These are phyloP conservation scores for Evansstolkia leycettana DNA, from an alignment of 495 filamentous ascomycete genomes.

Conservation along the genomic window DNA sequence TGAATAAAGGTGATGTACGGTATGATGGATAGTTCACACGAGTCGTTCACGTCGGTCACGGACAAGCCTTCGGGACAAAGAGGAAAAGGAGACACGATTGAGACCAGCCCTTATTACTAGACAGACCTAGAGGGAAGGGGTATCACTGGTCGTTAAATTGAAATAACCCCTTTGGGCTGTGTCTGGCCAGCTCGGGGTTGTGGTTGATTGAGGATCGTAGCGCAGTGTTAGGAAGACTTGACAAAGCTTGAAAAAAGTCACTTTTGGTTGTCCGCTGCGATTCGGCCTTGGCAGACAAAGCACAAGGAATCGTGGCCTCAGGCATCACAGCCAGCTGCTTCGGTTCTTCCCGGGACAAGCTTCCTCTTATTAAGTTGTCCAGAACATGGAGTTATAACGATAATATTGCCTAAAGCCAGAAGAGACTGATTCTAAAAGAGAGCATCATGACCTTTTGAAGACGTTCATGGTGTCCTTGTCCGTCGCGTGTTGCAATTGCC, in stretches of 20 bases:
- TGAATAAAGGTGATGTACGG: slow-evolving; percentile 1
- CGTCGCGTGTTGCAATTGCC: too few relatives aligned
- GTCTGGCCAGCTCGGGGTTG: slow-evolving; percentile 13
- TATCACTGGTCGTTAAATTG: slow-evolving; percentile 9
- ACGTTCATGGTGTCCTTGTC: too few relatives aligned
- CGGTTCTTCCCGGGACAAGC: slow-evolving; percentile 12
- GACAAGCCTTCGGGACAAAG: slow-evolving; percentile 7
- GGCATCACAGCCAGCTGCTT: slow-evolving; percentile 18
- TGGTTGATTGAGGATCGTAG: slow-evolving; percentile 1
- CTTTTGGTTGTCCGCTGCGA: slow-evolving; percentile 12
- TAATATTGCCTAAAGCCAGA: too few relatives aligned
- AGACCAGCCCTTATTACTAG: slow-evolving; percentile 24
- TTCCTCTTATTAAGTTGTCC: neutral
- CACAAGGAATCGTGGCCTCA: too few relatives aligned
- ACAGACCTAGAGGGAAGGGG: slow-evolving; percentile 7
- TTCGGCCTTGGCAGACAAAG: neutral
- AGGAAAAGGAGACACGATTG: slow-evolving; percentile 13
- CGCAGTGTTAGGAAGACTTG: slow-evolving; percentile 2
- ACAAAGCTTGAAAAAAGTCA: slow-evolving; percentile 19
- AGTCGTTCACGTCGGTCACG: slow-evolving; percentile 16
- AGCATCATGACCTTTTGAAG: too few relatives aligned
- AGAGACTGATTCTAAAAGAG: too few relatives aligned
- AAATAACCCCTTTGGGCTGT: slow-evolving; percentile 4
- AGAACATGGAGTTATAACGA: slow-evolving; percentile 6
- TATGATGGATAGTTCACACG: slow-evolving; percentile 3